Conservation (phyloP, 1,284 basidiomycete genomes). For the Ustilago lituana region DNA sequence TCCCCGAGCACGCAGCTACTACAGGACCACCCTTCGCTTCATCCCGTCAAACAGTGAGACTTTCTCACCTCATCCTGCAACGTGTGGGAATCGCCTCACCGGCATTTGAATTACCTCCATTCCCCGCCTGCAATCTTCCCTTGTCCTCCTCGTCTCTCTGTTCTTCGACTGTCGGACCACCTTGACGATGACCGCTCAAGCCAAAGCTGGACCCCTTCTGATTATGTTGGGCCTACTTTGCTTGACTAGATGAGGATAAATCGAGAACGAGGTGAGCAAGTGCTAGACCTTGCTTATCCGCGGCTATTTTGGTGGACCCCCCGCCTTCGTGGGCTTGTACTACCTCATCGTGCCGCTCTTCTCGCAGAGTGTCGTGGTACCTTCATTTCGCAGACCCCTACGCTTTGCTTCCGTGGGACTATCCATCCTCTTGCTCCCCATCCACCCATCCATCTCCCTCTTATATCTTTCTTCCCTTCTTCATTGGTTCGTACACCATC, state of each 20-base stretch:
- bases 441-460: neutral
- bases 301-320: constrained; percentile 1
- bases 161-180: constrained; percentile 9
- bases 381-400: constrained; percentile 8
- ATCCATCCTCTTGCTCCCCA: neutral
- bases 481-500: too few relatives aligned
- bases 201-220: neutral
- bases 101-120: constrained; percentile 5
- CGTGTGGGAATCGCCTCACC: constrained; percentile 25
- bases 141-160: neutral
- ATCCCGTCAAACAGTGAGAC: neutral
- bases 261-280: too few relatives aligned
- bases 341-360: constrained; percentile 7
- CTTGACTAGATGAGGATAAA: neutral
- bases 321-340: neutral
- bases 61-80: neutral
- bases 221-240: too few relatives aligned
- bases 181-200: neutral
- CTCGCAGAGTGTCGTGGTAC: neutral
- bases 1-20: too few relatives aligned
- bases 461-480: constrained; percentile 4
- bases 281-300: too few relatives aligned
- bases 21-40: neutral
- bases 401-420: neutral
- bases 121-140: neutral